Base-by-base conservation (phyloP, 164 flowering plant species). In the Saururus chinensis region DNA sequence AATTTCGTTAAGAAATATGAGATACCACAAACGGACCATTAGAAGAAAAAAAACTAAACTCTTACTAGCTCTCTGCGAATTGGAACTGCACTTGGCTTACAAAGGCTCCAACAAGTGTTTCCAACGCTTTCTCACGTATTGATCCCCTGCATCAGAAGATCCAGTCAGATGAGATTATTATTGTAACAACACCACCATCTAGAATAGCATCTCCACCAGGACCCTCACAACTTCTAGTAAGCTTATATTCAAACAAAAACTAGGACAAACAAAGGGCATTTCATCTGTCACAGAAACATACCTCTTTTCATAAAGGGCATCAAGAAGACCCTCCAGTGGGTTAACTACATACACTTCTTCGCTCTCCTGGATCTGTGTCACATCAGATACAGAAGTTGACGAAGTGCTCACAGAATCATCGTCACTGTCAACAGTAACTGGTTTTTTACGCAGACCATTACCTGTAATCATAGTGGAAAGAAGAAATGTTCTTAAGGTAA, bases 301-400 rank as follows among this genome's bases (percentile, higher is more conserved):
- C 98, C 96, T 87, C 75, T 89, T 92, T 74, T 92, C 98, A 40
- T 49, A 84, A 4, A 89, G 68, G 45, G 84, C 93, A 69, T 89
- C 98, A 12, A 92, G 51, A 68, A 79, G 79, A 61, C 74, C 77
- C 23, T 92, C 98, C 51, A 92, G 72, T 40, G 72, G 61, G 66
- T 54, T 64, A 35, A 79, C 83, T 40, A 73, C 84, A 45, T 70
- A 62, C 42, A 76, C 80, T 20, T 89, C 92, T 41, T 83, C 91
- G 23, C n/a, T 60, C 17, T 74, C 85, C 4, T 72, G 65, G 14
- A 71, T 71, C 40, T 74, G 56, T 66, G 77, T 62, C 13, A 58
- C 49, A 55, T 84, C 95, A 4, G 92, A 85, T 53, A 72, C 71
- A 40, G 71, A 56, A 5, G 88, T 79, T 0, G 96, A 86, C 20